Evolutionary conservation across 2,329 filamentous ascomycete species (phyloP).

Genomic region (Amauroascus verrucosus): DNA sequence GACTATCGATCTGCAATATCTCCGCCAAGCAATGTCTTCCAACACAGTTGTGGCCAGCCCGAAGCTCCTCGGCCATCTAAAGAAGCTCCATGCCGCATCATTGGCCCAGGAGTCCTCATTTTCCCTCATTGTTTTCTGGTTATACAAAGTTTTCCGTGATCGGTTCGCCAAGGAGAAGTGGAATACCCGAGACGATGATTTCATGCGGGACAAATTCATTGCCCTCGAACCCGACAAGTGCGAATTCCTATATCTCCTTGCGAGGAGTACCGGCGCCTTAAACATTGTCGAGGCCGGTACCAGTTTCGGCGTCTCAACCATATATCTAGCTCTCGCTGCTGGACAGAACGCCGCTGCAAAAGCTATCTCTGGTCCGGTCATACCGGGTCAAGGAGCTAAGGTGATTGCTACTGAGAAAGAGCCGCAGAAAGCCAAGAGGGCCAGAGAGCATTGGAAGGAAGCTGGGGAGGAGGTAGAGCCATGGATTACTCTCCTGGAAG

Average conservation of each 20-base stretch:
- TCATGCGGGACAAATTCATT: slow-evolving; percentile 49
- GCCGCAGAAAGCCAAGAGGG: slow-evolving; percentile 41
- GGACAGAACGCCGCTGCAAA: slow-evolving; percentile 35
- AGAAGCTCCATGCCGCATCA: slow-evolving; percentile 26
- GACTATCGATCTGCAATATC: neutral
- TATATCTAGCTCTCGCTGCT: slow-evolving; percentile 52
- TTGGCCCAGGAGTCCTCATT: slow-evolving; percentile 25
- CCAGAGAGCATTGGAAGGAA: slow-evolving; percentile 45
- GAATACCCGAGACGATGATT: slow-evolving; percentile 23
- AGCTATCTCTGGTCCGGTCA: slow-evolving; percentile 5
- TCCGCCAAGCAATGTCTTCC: slow-evolving; percentile 12
- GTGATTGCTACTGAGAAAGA: slow-evolving; percentile 56
- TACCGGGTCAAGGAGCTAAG: slow-evolving; percentile 26
- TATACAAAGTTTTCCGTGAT: slow-evolving; percentile 14
- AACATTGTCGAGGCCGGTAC: slow-evolving; percentile 52
- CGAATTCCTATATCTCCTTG: slow-evolving; percentile 46
- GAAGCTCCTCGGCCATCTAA: slow-evolving; percentile 22
- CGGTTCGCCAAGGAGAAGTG: slow-evolving; percentile 10
- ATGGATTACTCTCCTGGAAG: slow-evolving; percentile 48
- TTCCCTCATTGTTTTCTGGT: slow-evolving; percentile 19
- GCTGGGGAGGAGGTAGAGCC: slow-evolving; percentile 41
- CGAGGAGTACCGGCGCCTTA: slow-evolving; percentile 40
- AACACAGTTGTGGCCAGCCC: slow-evolving; percentile 14
- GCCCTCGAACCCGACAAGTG: slow-evolving; percentile 51
- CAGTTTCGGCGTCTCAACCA: slow-evolving; percentile 52